Evolutionary conservation across 306 rosid species (phyloP).

Genomic region (Vachellia pachyceras): DNA sequence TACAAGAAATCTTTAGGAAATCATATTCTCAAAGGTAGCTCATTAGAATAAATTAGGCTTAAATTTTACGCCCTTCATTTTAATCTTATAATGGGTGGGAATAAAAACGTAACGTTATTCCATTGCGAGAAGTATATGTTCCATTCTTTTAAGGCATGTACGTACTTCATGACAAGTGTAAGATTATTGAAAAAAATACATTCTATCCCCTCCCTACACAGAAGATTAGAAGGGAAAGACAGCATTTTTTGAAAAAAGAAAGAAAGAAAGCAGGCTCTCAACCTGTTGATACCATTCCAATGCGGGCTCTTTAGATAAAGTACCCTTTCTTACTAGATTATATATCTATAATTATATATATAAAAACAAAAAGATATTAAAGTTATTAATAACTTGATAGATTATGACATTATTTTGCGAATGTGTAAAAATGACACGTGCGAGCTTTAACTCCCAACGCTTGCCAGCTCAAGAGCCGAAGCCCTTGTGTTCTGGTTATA

Average conservation of each 20-base stretch:
- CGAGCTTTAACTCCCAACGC: neutral
- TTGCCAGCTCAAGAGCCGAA: neutral
- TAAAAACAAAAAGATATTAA: neutral
- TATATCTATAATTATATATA: no score
- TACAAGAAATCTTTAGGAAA: no score
- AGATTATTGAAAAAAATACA: neutral
- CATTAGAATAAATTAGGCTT: no score
- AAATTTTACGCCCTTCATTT: no score
- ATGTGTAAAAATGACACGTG: neutral
- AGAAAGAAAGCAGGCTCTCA: neutral
- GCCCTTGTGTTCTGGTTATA: neutral
- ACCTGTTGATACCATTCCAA: neutral
- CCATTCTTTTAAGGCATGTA: neutral
- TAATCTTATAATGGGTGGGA: neutral
- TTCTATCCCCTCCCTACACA: neutral
- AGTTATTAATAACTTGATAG: neutral
- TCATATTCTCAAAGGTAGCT: no score
- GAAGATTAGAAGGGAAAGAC: no score
- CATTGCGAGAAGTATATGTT: neutral
- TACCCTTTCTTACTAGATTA: neutral
- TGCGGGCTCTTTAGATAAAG: neutral
- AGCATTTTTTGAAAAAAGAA: neutral
- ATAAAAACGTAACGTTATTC: neutral
- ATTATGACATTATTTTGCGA: neutral
- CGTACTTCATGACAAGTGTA: neutral